Evolutionary conservation across 2,329 filamentous ascomycete genomes (phyloP).

Genomic region (Passalora sequoiae): DNA sequence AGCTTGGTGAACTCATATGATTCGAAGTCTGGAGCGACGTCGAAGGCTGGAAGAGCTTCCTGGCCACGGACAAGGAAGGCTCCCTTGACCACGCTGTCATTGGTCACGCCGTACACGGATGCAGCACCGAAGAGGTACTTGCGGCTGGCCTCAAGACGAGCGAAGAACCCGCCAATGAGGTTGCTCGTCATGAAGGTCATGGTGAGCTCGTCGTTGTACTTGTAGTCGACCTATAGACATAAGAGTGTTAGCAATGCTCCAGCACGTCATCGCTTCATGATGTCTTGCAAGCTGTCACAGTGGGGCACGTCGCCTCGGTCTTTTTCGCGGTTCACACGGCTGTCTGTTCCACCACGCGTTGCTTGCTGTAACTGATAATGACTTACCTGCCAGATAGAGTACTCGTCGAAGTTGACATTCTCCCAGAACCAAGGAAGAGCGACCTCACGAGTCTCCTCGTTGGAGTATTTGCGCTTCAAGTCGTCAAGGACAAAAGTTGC

Average conservation of each 20-base stretch:
- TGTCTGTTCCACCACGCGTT: too few relatives aligned
- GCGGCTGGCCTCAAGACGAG: slow-evolving; percentile 91
- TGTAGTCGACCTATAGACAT: slow-evolving; percentile 95
- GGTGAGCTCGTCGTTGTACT: slow-evolving; percentile 98
- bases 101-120: slow-evolving; percentile 83
- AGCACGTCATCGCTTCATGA: too few relatives aligned
- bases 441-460: slow-evolving; percentile 74
- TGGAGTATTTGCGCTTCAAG: slow-evolving; percentile 99
- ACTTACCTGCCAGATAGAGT: slow-evolving; percentile 91
- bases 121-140: slow-evolving; percentile 94
- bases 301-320: too few relatives aligned
- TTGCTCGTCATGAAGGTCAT: slow-evolving; percentile 99
- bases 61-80: slow-evolving; percentile 93
- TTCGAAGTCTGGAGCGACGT: slow-evolving; percentile 95
- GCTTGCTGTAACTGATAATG: too few relatives aligned
- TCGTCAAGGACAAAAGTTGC: slow-evolving; percentile 83
- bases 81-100: slow-evolving; percentile 86
- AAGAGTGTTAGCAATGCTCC: too few relatives aligned
- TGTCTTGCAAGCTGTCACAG: too few relatives aligned
- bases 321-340: too few relatives aligned
- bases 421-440: slow-evolving; percentile 99
- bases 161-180: slow-evolving; percentile 95
- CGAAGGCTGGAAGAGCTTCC: slow-evolving; percentile 78
- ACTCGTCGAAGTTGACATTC: slow-evolving; percentile 88
- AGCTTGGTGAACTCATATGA: slow-evolving; percentile 97